Conservation (phyloP, 148 eudicot genomes). For the Vaccinium darrowii region DNA sequence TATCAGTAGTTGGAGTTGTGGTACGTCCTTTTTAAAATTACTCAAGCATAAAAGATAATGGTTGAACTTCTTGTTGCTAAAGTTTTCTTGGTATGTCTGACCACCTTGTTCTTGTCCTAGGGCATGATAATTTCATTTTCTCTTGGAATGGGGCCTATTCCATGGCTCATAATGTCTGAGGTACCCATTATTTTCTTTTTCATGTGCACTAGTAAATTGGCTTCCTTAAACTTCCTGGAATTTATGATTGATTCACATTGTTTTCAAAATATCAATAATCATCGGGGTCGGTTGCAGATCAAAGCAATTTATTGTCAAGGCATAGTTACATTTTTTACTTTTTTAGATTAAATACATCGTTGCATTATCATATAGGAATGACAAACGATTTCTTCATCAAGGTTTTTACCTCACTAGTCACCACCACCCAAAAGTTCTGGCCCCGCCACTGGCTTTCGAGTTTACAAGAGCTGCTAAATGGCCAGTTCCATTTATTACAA, state of each 20-base stretch:
- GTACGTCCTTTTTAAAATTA: slow-evolving; percentile 36
- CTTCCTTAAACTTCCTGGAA: not conserved
- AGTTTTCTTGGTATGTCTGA: slow-evolving; percentile 13
- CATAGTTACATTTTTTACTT: not conserved
- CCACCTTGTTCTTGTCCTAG: slow-evolving; percentile 32
- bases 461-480: slow-evolving; percentile 1
- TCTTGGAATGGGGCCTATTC: slow-evolving; percentile 91
- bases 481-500: not conserved
- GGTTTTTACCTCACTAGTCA: not conserved
- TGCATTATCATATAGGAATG: not conserved
- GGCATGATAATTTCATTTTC: slow-evolving; percentile 82
- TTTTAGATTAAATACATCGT: not conserved
- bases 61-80: slow-evolving; percentile 3
- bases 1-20: slow-evolving; percentile 87
- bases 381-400: not conserved
- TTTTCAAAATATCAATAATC: not conserved
- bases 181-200: slow-evolving; percentile 32
- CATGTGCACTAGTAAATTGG: not conserved
- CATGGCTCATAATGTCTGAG: slow-evolving; percentile 99
- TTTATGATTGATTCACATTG: not conserved
- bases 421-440: not conserved
- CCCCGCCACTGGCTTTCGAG: not conserved
- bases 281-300: not conserved
- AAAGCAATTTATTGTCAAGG: not conserved
- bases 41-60: not conserved